phyloP scores from a whole-genome alignment of 2,329 filamentous ascomycete species.

The Phialophora chinensis region DNA sequence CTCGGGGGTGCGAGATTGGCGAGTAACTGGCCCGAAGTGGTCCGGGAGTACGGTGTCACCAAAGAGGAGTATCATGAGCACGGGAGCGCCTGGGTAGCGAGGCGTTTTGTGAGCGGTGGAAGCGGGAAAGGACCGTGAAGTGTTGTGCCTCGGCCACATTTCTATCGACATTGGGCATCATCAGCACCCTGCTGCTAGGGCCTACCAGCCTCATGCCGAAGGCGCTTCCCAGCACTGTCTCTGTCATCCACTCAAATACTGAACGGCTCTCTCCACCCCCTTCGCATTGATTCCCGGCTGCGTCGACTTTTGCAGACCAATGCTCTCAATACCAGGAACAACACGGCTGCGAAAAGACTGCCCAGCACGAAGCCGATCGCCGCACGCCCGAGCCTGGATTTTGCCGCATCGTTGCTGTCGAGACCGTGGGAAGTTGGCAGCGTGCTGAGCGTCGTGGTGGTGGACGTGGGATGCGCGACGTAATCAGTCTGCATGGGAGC shows the following conservation, averaged over 20 bases:
- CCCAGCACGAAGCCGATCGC: not conserved
- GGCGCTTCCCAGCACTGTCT: not conserved
- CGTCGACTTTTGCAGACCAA: not conserved
- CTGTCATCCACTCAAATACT: not conserved
- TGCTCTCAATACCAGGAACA: not conserved
- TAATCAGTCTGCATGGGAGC: constrained; percentile 2
- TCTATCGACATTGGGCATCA: not conserved
- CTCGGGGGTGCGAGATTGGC: constrained; percentile 80
- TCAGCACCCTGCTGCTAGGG: not conserved
- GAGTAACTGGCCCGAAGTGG: constrained; percentile 62
- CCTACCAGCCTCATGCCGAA: not conserved
- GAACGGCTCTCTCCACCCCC: constrained; percentile 3
- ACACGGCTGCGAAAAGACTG: not conserved
- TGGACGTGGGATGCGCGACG: not conserved
- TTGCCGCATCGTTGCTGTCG: not conserved
- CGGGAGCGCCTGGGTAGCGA: constrained; percentile 75
- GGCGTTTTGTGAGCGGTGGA: constrained; percentile 61
- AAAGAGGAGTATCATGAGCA: constrained; percentile 89
- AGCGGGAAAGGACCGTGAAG: constrained; percentile 8
- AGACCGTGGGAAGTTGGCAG: not conserved
- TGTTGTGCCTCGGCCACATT: not conserved
- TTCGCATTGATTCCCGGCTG: not conserved
- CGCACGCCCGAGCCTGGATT: not conserved
- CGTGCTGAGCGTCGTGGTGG: not conserved
- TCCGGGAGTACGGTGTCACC: constrained; percentile 75